Base-by-base conservation (phyloP, 768 basidiomycete species). In the Termitomyces eurrhizus region DNA sequence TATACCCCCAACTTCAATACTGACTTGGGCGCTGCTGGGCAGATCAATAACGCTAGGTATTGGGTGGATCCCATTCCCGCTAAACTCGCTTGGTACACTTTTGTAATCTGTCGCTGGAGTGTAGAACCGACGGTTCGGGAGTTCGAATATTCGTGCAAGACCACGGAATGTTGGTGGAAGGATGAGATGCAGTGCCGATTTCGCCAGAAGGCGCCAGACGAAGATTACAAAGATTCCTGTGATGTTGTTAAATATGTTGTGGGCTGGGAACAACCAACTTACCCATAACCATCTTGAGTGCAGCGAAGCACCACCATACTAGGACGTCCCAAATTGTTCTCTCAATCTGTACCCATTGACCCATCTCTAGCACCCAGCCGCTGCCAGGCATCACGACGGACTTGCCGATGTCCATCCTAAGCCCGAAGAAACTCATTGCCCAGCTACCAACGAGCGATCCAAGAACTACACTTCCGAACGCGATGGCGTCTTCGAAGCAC, bases 401-500 rank as follows among this genome's bases (percentile, higher is more conserved):
- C 50, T 66, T 61, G 16, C 60, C 63, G 11, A 70, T 58, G 0
- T 64, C 62, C 52, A 69, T 68, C 58, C 74, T 77, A 14, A 78
- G 68, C n/a, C 77, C 80, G 45, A 73, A 71, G 42, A 78, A 79
- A 12, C 70, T 65, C 68, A 78, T 78, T 33, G 72, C 78, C 94
- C 95, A 97, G 48, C 83, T 78, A 0, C 84, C 85, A 0, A 94
- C 69, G 26, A 83, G 75, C 21, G 80, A 76, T n/a, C 96, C 96
- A 39, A 90, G 77, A 18, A 92, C 79, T 45, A 94, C 94, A 29
- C 91, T 88, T n/a, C 90, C 75, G 64, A 95, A 89, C 0, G 96
- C 94, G 54, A 98, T 95, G 3, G 95, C 93, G 68, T 98, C 96
- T 69, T 97, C 96, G 73, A 97, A 99, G 73, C 96, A 98, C 2